Base-by-base conservation (phyloP, 2,329 filamentous ascomycete genomes). In the Bipolaris bicolor region DNA sequence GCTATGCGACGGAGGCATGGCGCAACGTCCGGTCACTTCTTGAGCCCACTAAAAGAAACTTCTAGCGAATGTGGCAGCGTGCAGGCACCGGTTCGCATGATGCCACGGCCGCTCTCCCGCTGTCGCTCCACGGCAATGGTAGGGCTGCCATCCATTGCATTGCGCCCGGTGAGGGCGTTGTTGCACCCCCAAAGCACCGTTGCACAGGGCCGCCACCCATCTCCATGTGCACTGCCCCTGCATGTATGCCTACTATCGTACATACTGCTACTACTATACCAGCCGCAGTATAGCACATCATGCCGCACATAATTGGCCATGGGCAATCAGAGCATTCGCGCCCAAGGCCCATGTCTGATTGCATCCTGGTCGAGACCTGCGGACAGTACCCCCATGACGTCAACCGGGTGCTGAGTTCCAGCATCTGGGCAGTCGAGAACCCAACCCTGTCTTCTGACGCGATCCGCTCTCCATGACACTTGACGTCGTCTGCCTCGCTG, bases 21-120 rank as follows among this genome's bases (percentile, higher is more conserved):
- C 57, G 61, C 58, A 44, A 52, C 48, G 52, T 55, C 54, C 58
- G 63, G 61, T 62, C 52, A 62, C 53, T 16, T 36, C 47, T 26
- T 10, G n/a, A 33, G 52, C 29, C 55, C 50, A 52, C 37, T 49
- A 45, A 57, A 50, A 55, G 50, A 54, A 49, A 46, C 45, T 48
- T 53, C 29, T 50, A 49, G 46, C 40, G 49, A 49, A 41, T 54
- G 55, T 41, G 52, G 41, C 53, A 50, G 50, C 49, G 34, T 57
- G 40, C 44, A 52, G 58, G 52, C 16, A 60, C 49, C 55, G 39
- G 63, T 65, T 65, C 63, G 63, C 63, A 62, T 59, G 26, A 56
- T 49, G 34, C 41, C 37, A 57, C 45, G 54, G 49, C 47, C 54
- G 55, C 43, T 51, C 61, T 39, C 39, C 53, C 41, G 55, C 10